phyloP scores from a whole-genome alignment of 73 alveolate species.

The Blepharisma japonicum region DNA sequence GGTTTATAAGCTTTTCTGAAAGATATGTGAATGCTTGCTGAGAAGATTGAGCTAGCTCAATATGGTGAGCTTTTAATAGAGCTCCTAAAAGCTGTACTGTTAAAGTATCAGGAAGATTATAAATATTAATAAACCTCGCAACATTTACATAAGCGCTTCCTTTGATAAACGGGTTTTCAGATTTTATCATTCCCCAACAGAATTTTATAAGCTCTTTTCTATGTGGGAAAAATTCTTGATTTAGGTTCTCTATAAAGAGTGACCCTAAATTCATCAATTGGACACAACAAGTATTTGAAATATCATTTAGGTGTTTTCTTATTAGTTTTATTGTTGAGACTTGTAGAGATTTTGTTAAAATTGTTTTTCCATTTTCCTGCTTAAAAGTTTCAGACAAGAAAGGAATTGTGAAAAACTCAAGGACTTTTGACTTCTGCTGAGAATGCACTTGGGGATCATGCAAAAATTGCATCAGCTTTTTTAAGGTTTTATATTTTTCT shows the following conservation, averaged over 20 bases:
- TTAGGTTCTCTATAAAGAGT: not conserved
- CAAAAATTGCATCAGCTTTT: not conserved
- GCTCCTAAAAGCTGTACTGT: conserved; percentile 26
- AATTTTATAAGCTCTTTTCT: conserved; percentile 25
- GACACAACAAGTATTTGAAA: conserved; percentile 23
- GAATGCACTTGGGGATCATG: not conserved
- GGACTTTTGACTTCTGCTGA: not conserved
- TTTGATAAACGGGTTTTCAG: conserved; percentile 26
- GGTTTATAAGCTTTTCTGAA: conserved; percentile 1
- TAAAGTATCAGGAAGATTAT: conserved; percentile 1
- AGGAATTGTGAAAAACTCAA: conserved; percentile 2
- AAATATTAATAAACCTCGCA: conserved; percentile 23
- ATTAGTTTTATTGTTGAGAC: conserved; percentile 17
- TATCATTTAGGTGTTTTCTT: conserved; percentile 18
- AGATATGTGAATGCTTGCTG: not conserved
- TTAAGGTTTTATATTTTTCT: not conserved
- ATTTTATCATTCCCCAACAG: conserved; percentile 27
- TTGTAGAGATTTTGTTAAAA: not conserved
- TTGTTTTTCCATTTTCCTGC: not conserved
- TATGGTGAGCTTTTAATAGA: conserved; percentile 24
- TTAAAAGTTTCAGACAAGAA: conserved; percentile 2
- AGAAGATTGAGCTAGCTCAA: not conserved
- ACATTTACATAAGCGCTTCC: conserved; percentile 30
- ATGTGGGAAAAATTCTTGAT: not conserved
- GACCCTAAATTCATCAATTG: conserved; percentile 24